A percentile compares a stretch with the other conserved stretches of the same genome.
Conservation (phyloP, 1,284 basidiomycete species). For the Moesziomyces sp. region DNA sequence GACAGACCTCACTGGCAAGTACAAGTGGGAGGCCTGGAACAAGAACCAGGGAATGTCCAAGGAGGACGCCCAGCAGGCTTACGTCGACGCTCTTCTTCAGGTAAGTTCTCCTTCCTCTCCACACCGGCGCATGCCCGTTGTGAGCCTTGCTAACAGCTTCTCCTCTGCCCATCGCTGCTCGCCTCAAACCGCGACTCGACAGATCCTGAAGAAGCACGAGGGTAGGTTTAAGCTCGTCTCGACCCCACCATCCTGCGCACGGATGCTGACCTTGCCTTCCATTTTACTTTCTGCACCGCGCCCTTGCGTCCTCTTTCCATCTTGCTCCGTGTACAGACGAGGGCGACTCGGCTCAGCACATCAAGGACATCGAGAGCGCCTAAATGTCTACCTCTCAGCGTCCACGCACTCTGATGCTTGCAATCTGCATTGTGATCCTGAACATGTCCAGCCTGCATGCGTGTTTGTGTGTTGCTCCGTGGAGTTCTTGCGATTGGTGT, state of each 20-base stretch:
- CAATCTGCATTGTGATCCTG: too few relatives aligned
- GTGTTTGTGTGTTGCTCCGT: too few relatives aligned
- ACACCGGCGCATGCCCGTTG: too few relatives aligned
- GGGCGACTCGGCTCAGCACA: conserved; percentile 53
- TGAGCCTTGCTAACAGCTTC: conserved; percentile 3
- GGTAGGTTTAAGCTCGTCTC: conserved; percentile 28
- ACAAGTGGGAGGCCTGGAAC: conserved; percentile 67
- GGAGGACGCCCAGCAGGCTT: conserved; percentile 61
- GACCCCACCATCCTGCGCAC: too few relatives aligned
- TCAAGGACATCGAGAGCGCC: conserved; percentile 56
- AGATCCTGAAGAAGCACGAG: conserved; percentile 59
- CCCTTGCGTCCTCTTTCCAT: neutral
- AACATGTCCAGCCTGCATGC: too few relatives aligned
- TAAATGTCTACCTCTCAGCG: conserved; percentile 12
- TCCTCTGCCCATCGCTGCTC: neutral
- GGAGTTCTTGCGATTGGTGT: too few relatives aligned
- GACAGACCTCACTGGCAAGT: conserved; percentile 63
- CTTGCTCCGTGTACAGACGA: conserved; percentile 27
- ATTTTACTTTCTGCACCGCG: neutral
- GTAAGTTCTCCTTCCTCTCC: conserved; percentile 21
- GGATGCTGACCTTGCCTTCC: neutral
- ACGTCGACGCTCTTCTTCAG: conserved; percentile 56
- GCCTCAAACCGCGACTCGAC: neutral
- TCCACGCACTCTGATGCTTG: too few relatives aligned
- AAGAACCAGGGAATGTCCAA: conserved; percentile 56